A percentile compares a stretch with the other conserved stretches of the same genome.
These are phyloP conservation scores for Pseudofabraea citricarpa DNA, from an alignment of 2,329 filamentous ascomycete species.

Conservation along the genomic window DNA sequence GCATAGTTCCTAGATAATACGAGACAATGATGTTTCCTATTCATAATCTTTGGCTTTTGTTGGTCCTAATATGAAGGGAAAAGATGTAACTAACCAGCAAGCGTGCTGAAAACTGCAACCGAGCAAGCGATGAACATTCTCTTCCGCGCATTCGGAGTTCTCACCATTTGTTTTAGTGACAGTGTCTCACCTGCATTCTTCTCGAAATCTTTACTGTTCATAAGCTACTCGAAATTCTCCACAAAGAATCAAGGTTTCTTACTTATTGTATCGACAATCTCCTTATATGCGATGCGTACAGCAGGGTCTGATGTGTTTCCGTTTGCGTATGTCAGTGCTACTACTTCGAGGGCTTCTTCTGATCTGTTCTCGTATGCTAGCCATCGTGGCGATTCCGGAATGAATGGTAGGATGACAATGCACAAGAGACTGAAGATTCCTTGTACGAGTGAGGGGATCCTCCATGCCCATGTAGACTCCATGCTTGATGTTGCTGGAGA, in stretches of 20 bases:
- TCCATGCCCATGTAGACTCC: conserved; percentile 26
- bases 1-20: conserved; percentile 37
- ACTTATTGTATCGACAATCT: conserved; percentile 2
- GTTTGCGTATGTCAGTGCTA: conserved; percentile 40
- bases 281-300: background rate
- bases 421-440: conserved; percentile 10
- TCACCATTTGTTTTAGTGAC: conserved; percentile 32
- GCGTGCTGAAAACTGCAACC: conserved; percentile 1
- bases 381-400: conserved; percentile 44
- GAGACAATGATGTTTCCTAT: conserved; percentile 32
- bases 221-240: too few relatives aligned
- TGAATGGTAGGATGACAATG: conserved; percentile 33
- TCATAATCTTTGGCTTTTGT: conserved; percentile 6
- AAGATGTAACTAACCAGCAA: conserved; percentile 6
- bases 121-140: conserved; percentile 1
- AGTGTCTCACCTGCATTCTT: conserved; percentile 34
- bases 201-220: conserved; percentile 33
- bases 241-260: conserved; percentile 14
- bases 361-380: conserved; percentile 35
- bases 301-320: conserved; percentile 31
- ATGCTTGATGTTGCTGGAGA: conserved; percentile 29
- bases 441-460: conserved; percentile 26
- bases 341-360: conserved; percentile 34
- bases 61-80: conserved; percentile 11
- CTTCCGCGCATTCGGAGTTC: conserved; percentile 21